Base-by-base conservation (phyloP, 352 stramenopile genomes). In the Globisporangium parvum region DNA sequence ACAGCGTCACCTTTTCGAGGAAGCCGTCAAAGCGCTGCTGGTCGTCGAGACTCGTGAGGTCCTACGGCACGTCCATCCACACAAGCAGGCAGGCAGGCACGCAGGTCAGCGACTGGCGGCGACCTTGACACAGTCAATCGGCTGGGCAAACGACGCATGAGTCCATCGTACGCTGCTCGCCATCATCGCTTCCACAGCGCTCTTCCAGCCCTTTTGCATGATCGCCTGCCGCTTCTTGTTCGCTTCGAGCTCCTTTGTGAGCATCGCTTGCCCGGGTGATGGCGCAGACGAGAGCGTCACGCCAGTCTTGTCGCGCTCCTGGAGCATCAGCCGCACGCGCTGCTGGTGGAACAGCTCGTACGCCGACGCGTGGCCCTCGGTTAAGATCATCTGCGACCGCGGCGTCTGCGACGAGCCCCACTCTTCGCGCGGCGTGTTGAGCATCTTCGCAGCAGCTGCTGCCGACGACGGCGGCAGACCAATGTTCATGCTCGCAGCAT, bases 261-360 rank as follows among this genome's bases (percentile, higher is more conserved):
- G 70, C 70, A 95, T 70, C 10, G 85, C 85, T 67, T 95, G 85
- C 5, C 85, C 85, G 23, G 85, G 85, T 18, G 85, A 95, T 21
- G 83, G 82, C 9, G 80, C 82, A 1, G 82, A 89, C 0, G 77
- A 87, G 44, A 95, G 60, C 45, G 83, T 78, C 61, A 91, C 73
- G 4, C 77, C 85, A n/a, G 89, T 78, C 44, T 85, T 83, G 42
- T 93, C 82, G 18, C 85, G 77, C 49, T 95, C 85, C 49, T 95
- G 77, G 26, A 93, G 62, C 77, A 95, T 95, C 45, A 95, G 55
- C 15, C 82, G 77, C 57, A 95, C 67, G 18, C 85, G 65, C 54
- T 95, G 85, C 55, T 95, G 82, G 57, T 95, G 85, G 57, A 95
- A 93, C 15, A 95, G 66, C 55, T 95, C 85, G 63, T 92, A 93